phyloP scores from a whole-genome alignment of 179 eudicot genomes.

The Camellia oleifera region DNA sequence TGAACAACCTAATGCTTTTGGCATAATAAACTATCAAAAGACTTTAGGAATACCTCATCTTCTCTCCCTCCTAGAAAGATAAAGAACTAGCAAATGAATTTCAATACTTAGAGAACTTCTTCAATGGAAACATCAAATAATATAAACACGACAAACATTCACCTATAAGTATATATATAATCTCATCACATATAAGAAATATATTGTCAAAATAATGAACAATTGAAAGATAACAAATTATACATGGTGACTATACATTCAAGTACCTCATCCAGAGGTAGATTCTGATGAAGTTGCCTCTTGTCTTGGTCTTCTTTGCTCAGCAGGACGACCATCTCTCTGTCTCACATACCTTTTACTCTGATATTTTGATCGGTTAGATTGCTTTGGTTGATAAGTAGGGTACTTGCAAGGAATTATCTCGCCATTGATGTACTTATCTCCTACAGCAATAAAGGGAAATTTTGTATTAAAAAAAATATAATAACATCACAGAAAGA shows the following conservation, averaged over 20 bases:
- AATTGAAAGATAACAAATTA: no score
- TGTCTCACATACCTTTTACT: constrained; percentile 72
- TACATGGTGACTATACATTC: not conserved
- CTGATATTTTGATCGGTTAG: constrained; percentile 52
- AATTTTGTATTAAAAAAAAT: not conserved
- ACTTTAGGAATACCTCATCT: no score
- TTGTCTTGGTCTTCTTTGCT: constrained; percentile 51
- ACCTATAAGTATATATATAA: no score
- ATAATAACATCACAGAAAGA: not conserved
- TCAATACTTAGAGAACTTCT: not conserved
- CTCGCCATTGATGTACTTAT: constrained; percentile 81
- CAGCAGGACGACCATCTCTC: constrained; percentile 72
- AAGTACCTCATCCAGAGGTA: constrained; percentile 45
- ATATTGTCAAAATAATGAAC: no score
- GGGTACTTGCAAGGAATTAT: constrained; percentile 92
- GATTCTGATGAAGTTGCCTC: constrained; percentile 61
- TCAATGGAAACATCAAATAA: not conserved
- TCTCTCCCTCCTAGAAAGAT: no score
- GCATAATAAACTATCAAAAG: no score
- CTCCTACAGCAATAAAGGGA: constrained; percentile 42
- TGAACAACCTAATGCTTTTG: no score
- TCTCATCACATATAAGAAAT: no score
- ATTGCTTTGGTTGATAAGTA: constrained; percentile 79
- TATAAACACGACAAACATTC: not conserved
- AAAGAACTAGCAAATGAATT: not conserved